Conservation (phyloP, 352 stramenopile species). For the Peronospora destructor region DNA sequence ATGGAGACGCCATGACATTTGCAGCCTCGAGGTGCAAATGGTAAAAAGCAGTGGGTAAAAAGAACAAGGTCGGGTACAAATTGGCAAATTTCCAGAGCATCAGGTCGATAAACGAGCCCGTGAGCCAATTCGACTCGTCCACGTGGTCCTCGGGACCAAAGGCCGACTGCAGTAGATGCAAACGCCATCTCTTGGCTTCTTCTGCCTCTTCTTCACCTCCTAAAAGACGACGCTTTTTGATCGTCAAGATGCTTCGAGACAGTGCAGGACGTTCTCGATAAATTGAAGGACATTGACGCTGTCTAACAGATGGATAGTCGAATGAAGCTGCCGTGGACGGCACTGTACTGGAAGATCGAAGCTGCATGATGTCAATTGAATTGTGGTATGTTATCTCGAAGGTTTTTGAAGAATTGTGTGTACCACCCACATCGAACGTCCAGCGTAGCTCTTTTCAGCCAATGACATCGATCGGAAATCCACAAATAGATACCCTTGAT, state of each 20-base stretch:
- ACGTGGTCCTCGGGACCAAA: slow-evolving; percentile 55
- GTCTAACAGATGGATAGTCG: background rate
- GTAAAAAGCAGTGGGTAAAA: slow-evolving; percentile 84
- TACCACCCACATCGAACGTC: no score
- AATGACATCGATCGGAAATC: no score
- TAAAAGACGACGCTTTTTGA: slow-evolving; percentile 17
- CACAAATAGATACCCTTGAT: no score
- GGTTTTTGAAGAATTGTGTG: background rate
- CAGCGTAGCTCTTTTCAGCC: no score
- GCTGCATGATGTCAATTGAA: slow-evolving; percentile 10
- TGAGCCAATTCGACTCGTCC: slow-evolving; percentile 80
- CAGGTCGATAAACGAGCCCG: slow-evolving; percentile 75
- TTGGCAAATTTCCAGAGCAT: slow-evolving; percentile 76
- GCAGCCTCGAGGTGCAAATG: slow-evolving; percentile 47
- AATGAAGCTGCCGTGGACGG: background rate
- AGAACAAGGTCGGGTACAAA: slow-evolving; percentile 61
- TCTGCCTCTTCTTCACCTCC: slow-evolving; percentile 11
- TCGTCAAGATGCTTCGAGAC: background rate
- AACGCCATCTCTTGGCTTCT: slow-evolving; percentile 16
- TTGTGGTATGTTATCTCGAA: background rate
- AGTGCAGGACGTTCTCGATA: slow-evolving; percentile 9
- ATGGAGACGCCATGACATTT: slow-evolving; percentile 7
- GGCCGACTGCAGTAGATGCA: slow-evolving; percentile 42
- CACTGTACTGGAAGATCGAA: slow-evolving; percentile 3
- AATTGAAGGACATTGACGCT: slow-evolving; percentile 5